A percentile compares a stretch with the other conserved stretches of the same genome.
phyloP scores from a whole-genome alignment of 2,329 filamentous ascomycete species.

The Alternaria brassicicola region DNA sequence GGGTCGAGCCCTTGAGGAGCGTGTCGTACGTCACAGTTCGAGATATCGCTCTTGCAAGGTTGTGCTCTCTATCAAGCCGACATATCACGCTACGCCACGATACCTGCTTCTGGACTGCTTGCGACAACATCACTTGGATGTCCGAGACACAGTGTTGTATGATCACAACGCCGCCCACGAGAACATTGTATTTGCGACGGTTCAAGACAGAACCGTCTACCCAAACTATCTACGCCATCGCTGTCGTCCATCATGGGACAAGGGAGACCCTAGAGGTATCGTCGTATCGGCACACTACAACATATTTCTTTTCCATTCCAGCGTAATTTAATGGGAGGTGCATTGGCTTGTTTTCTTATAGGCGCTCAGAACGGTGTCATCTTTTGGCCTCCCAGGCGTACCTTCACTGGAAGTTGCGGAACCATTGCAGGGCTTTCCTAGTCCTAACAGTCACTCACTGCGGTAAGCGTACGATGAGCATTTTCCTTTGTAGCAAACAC shows the following conservation, averaged over 20 bases:
- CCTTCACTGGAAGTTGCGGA: not conserved
- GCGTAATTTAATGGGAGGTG: not conserved
- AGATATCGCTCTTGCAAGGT: not conserved
- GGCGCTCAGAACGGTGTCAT: constrained; percentile 1
- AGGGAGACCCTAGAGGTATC: not conserved
- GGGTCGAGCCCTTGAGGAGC: not conserved
- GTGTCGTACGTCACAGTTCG: not conserved
- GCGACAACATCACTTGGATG: not conserved
- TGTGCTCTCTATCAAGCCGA: not conserved
- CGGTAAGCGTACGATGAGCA: constrained; percentile 18
- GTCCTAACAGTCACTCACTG: constrained; percentile 26
- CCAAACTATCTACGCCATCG: not conserved
- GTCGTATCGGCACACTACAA: not conserved
- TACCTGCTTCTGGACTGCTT: not conserved
- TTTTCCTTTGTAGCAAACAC: constrained; percentile 34
- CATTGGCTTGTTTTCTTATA: not conserved
- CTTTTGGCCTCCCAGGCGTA: not conserved
- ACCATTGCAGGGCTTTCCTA: not conserved
- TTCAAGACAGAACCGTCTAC: not conserved
- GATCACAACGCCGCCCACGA: not conserved
- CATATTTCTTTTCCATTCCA: not conserved
- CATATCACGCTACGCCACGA: not conserved
- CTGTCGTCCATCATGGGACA: not conserved
- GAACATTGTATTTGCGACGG: not conserved
- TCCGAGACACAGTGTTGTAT: not conserved